Evolutionary conservation across 2,329 filamentous ascomycete genomes (phyloP), one percentile per base, ranked within the genome.

Genomic region (Scedosporium apiospermum): DNA sequence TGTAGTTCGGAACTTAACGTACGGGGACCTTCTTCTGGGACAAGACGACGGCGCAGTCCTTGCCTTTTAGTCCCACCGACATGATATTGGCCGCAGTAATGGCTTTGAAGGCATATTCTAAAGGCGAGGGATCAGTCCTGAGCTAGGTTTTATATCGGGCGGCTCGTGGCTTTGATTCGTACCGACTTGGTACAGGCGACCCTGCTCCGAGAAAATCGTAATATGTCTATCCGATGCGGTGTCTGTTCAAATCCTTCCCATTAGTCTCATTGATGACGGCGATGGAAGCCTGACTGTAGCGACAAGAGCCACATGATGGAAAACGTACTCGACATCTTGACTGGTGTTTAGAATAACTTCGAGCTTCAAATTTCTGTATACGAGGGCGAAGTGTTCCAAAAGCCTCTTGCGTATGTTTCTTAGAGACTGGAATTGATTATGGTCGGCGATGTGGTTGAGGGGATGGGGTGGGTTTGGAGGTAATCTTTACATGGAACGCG

Each of bases 71-170:
- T 70, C 95, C 95, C 76, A 99, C 86, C 65, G 95, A 95, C 83
- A 96, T 99, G 81, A 99, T 98, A 78, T 98, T 98, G 69, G 95
- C 95, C 65, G 95, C 93, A 69, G 95, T 99, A 79, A 99, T 99
- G 64, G 95, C 95, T 82, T 99, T 99, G 88, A 99, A 99, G 71
- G 95, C 95, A 93, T 99, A 99, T 84, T 99, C 95, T 98, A 75
- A 70, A 26, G 4, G 67, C 49, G 60, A 62, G 65, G 63, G 63
- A 42, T 58, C 30, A 59, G 57, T 26, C 16, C 10, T 27, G 26
- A 41, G 18, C 12, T 58, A n/a, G 30, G 7, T 41, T 10, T 41
- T 10, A 41, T 34, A 2, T 18, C 23, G 30, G 57, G 18, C 16
- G 30, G 18, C 6, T 59, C 34, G 38, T 26, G 38, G 10, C n/a